Percentiles rank a stretch among this genome's conserved stretches.
Conservation (phyloP, 331 rosid genomes). For the Rosa hybrid region DNA sequence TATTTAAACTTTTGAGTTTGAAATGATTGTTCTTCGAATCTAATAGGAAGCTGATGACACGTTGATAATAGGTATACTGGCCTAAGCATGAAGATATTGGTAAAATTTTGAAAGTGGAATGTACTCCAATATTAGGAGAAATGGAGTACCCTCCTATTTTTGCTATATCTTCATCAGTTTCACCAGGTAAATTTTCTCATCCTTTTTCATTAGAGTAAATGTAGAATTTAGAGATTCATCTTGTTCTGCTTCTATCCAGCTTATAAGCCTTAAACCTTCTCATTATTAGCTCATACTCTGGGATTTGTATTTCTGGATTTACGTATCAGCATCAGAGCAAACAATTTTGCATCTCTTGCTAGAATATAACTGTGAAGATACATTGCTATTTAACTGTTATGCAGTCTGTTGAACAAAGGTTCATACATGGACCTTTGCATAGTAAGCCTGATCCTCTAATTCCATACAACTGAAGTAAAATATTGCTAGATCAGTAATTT, state of each 20-base stretch:
- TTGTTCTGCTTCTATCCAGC: slow-evolving; percentile 4
- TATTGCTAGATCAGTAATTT: not conserved
- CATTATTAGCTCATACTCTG: not conserved
- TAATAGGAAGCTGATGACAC: slow-evolving; percentile 28
- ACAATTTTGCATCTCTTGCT: not conserved
- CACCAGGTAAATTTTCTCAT: slow-evolving; percentile 54
- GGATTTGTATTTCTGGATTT: not conserved
- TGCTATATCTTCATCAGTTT: slow-evolving; percentile 80
- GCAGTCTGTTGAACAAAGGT: not conserved
- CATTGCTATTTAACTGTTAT: not conserved
- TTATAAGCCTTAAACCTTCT: not conserved
- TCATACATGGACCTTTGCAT: not conserved
- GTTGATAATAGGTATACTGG: slow-evolving; percentile 69
- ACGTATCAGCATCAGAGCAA: not conserved
- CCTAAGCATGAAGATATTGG: slow-evolving; percentile 83
- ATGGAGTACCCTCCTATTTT: slow-evolving; percentile 71
- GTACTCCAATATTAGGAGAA: slow-evolving; percentile 69
- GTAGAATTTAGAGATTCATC: slow-evolving; percentile 20
- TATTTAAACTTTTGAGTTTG: slow-evolving; percentile 16
- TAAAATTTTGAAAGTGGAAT: slow-evolving; percentile 83
- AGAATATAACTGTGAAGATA: not conserved
- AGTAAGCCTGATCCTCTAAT: not conserved
- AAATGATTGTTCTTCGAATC: not conserved
- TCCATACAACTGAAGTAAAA: not conserved
- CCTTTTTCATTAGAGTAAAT: slow-evolving; percentile 15